A percentile compares a stretch with the other conserved stretches of the same genome.
phyloP scores from a whole-genome alignment of 257 asterid species.

The Solanum piurae region DNA sequence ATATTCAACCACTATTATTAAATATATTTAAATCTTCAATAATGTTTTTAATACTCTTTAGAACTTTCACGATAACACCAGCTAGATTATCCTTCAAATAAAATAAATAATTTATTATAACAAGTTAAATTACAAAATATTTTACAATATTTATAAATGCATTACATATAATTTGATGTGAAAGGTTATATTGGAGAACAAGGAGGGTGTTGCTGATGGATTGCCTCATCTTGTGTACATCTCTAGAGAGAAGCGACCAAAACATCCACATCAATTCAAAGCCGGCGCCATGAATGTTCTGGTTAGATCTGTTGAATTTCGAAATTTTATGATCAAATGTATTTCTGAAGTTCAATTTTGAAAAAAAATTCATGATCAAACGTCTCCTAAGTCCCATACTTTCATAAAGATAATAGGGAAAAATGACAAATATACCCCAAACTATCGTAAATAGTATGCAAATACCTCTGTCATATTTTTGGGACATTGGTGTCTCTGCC shows the following conservation, averaged over 20 bases:
- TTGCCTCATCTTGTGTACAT: constrained; percentile 25
- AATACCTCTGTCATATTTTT: no score
- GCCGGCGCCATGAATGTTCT: constrained; percentile 40
- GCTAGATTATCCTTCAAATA: background rate
- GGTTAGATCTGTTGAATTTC: constrained; percentile 2
- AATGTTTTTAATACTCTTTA: no score
- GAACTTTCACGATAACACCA: no score
- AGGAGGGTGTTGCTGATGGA: background rate
- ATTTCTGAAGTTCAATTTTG: no score
- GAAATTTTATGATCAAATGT: no score
- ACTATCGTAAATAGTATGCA: no score
- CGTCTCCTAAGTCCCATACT: no score
- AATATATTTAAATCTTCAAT: background rate
- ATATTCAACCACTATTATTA: no score
- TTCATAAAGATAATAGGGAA: no score
- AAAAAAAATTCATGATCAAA: no score
- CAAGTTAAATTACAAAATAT: background rate
- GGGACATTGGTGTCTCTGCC: no score
- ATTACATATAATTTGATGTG: background rate
- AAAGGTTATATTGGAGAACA: constrained; percentile 23
- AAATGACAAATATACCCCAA: no score
- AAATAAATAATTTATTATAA: background rate
- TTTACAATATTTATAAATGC: background rate
- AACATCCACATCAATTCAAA: constrained; percentile 26
- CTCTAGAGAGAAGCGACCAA: constrained; percentile 30